A percentile compares a stretch with the other conserved stretches of the same genome.
These are phyloP conservation scores for Wickerhamiella dianesei DNA, from an alignment of 805 yeast genomes.

Conservation along the genomic window DNA sequence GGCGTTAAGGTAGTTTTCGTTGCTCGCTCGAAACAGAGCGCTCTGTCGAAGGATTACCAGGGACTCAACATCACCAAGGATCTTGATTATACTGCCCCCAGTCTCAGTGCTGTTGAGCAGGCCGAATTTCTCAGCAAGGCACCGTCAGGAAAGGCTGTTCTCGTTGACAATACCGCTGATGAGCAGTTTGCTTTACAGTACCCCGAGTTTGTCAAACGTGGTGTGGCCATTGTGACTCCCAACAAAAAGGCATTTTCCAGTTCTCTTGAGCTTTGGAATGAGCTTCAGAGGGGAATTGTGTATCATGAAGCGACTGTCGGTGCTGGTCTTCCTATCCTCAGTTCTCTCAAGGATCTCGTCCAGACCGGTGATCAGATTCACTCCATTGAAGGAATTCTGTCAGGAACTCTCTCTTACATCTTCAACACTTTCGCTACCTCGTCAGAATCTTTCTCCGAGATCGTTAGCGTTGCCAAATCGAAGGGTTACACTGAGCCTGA, in stretches of 20 bases:
- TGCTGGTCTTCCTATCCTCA: conserved; percentile 92
- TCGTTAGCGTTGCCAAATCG: conserved; percentile 75
- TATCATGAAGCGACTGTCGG: conserved; percentile 99
- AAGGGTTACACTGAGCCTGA: conserved; percentile 98
- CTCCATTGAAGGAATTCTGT: conserved; percentile 88
- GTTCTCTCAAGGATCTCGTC: conserved; percentile 75
- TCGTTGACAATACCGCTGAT: conserved; percentile 91
- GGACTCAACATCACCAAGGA: conserved; percentile 59
- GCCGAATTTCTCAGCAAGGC: conserved; percentile 51
- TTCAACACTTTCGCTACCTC: conserved; percentile 83
- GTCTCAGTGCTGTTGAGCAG: conserved; percentile 45
- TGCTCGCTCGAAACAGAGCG: conserved; percentile 60
- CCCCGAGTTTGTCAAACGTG: conserved; percentile 56
- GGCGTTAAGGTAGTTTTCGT: conserved; percentile 66
- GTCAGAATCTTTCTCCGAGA: conserved; percentile 69
- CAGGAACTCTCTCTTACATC: conserved; percentile 90
- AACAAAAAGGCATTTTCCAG: conserved; percentile 94
- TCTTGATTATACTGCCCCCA: conserved; percentile 41
- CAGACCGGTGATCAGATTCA: conserved; percentile 87
- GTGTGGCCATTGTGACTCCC: conserved; percentile 93
- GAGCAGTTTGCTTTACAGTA: conserved; percentile 63
- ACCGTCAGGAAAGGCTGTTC: conserved; percentile 51
- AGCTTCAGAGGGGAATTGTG: conserved; percentile 61
- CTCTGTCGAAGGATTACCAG: conserved; percentile 52
- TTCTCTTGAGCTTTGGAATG: conserved; percentile 59